These are phyloP conservation scores for Cutaneotrichosporon spelunceum DNA, from an alignment of 1,284 basidiomycete species.

Conservation along the genomic window DNA sequence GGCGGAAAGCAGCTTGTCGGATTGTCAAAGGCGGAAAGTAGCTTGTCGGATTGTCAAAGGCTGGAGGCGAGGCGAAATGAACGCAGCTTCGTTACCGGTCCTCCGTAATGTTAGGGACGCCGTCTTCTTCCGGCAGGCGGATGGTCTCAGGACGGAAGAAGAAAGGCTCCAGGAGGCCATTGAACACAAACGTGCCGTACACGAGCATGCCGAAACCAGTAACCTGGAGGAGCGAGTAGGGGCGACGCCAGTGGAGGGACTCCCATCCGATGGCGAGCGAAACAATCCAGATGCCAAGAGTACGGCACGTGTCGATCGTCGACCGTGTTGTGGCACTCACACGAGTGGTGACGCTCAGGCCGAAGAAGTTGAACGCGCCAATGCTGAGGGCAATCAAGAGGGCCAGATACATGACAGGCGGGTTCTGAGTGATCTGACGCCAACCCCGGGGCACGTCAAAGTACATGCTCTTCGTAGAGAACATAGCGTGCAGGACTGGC, in stretches of 20 bases:
- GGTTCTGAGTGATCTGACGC: conserved; percentile 78
- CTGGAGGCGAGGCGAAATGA: background rate
- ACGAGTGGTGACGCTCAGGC: conserved; percentile 83
- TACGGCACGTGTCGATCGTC: conserved; percentile 93
- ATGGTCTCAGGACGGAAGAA: conserved; percentile 48
- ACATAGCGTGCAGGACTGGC: conserved; percentile 55
- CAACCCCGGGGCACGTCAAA: conserved; percentile 90
- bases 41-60: no score
- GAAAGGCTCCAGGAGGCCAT: conserved; percentile 69
- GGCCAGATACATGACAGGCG: conserved; percentile 71
- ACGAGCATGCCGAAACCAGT: conserved; percentile 86
- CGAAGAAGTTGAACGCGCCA: conserved; percentile 94
- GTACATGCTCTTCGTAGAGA: conserved; percentile 67
- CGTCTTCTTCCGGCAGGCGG: conserved; percentile 36
- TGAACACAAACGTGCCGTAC: conserved; percentile 60
- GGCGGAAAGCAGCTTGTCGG: background rate
- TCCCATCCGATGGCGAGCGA: conserved; percentile 92
- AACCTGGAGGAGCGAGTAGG: conserved; percentile 80
- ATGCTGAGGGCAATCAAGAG: conserved; percentile 79
- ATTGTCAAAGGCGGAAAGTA: background rate
- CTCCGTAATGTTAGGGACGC: background rate
- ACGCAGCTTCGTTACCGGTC: conserved; percentile 1
- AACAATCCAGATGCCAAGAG: conserved; percentile 73
- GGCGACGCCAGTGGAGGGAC: conserved; percentile 70
- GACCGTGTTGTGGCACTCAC: conserved; percentile 84